These are phyloP conservation scores for Penicillium sp. DNA, from an alignment of 2,329 filamentous ascomycete species.

Conservation along the genomic window DNA sequence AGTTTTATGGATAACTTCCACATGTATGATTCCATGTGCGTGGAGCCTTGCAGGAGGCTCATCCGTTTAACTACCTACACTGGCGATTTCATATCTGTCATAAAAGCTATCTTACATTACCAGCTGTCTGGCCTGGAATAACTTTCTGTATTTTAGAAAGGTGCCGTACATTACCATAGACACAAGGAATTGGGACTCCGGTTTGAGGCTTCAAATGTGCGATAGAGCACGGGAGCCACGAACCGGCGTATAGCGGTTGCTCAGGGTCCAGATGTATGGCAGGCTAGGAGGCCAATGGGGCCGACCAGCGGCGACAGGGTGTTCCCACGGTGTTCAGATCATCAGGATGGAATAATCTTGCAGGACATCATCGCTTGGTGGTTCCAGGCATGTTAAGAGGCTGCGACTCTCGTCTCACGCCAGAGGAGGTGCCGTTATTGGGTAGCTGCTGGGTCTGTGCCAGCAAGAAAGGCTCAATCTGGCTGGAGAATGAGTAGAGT, in stretches of 20 bases:
- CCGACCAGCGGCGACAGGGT: slow-evolving; percentile 15
- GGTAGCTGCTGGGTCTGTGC: slow-evolving; percentile 29
- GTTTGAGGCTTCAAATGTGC: not conserved
- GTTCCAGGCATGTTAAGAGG: slow-evolving; percentile 11
- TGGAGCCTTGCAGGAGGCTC: not conserved
- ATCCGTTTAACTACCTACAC: not conserved
- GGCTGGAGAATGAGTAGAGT: slow-evolving; percentile 33
- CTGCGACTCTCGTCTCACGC: slow-evolving; percentile 22
- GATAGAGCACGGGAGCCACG: not conserved
- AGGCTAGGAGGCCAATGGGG: not conserved
- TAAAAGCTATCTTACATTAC: not conserved
- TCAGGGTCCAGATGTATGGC: not conserved
- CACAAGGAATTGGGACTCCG: not conserved
- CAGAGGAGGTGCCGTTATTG: slow-evolving; percentile 12
- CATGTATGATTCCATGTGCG: not conserved
- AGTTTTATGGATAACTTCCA: not conserved
- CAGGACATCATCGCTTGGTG: slow-evolving; percentile 13
- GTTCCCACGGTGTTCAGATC: not conserved
- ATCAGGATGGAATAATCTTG: not conserved
- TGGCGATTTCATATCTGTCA: not conserved
- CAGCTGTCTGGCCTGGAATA: not conserved
- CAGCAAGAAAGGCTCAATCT: slow-evolving; percentile 33
- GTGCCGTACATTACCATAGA: not conserved
- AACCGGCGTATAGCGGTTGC: not conserved
- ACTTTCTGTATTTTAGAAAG: too few relatives aligned